Conservation (phyloP, 2,329 filamentous ascomycete species). For the Simplicillium aogashimaense region DNA sequence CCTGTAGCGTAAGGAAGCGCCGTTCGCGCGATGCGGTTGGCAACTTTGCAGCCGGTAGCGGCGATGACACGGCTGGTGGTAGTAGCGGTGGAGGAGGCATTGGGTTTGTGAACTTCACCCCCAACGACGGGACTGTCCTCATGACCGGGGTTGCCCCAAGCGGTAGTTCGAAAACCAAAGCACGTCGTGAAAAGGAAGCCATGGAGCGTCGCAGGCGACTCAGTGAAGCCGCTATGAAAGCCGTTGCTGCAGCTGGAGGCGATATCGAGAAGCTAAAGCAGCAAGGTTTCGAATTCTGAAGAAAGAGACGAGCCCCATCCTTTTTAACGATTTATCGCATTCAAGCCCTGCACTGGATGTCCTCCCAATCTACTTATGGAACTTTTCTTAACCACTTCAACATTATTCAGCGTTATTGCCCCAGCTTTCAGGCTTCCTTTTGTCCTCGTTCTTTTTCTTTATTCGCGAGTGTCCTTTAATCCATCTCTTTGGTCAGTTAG, state of each 20-base stretch:
- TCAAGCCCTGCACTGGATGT: too few relatives aligned
- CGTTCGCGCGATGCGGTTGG: slow-evolving; percentile 25
- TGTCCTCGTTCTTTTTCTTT: background rate
- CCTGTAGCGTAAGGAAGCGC: slow-evolving; percentile 28
- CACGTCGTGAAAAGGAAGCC: slow-evolving; percentile 81
- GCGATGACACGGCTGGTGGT: slow-evolving; percentile 13
- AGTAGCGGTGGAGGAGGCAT: slow-evolving; percentile 21
- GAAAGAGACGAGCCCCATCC: too few relatives aligned
- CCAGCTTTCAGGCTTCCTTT: background rate
- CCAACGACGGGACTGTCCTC: slow-evolving; percentile 66
- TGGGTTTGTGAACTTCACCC: slow-evolving; percentile 85
- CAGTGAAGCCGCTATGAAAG: slow-evolving; percentile 58
- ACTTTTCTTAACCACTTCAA: background rate
- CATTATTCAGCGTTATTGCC: background rate
- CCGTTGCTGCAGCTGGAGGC: slow-evolving; percentile 61
- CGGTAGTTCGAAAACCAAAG: slow-evolving; percentile 88
- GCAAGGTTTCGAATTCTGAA: slow-evolving; percentile 36
- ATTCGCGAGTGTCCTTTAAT: background rate
- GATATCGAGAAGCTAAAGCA: slow-evolving; percentile 46
- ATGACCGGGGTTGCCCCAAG: slow-evolving; percentile 86
- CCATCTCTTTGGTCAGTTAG: background rate
- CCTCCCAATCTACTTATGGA: too few relatives aligned
- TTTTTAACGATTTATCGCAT: too few relatives aligned
- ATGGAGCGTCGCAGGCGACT: slow-evolving; percentile 62
- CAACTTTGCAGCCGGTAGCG: slow-evolving; percentile 6